Conservation (phyloP, 2,329 filamentous ascomycete species). For the Ophiocordyceps robertsii region DNA sequence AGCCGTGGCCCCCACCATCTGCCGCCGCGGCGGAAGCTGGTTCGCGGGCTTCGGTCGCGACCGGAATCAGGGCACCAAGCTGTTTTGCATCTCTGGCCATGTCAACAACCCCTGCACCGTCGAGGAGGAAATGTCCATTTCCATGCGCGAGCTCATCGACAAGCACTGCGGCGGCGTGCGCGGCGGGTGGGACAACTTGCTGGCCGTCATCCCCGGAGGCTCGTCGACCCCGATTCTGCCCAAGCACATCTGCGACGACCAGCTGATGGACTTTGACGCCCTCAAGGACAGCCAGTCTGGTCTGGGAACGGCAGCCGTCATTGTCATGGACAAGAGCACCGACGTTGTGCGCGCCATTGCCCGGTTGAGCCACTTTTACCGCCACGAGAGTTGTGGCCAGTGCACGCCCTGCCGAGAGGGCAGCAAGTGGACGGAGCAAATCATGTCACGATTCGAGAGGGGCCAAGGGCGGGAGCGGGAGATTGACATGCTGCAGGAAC, state of each 20-base stretch:
- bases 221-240: slow-evolving; percentile 94
- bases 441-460: slow-evolving; percentile 93
- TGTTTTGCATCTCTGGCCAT: slow-evolving; percentile 95
- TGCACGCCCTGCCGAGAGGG: slow-evolving; percentile 99
- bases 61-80: slow-evolving; percentile 92
- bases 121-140: slow-evolving; percentile 98
- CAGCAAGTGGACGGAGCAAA: slow-evolving; percentile 98
- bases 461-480: slow-evolving; percentile 79
- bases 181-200: slow-evolving; percentile 95
- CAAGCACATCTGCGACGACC: slow-evolving; percentile 79
- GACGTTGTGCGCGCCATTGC: slow-evolving; percentile 92
- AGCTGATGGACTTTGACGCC: slow-evolving; percentile 97
- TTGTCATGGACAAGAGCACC: slow-evolving; percentile 97
- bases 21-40: slow-evolving; percentile 82
- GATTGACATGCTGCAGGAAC: slow-evolving; percentile 98
- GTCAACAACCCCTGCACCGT: slow-evolving; percentile 98
- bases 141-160: slow-evolving; percentile 89
- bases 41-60: slow-evolving; percentile 91
- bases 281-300: slow-evolving; percentile 96
- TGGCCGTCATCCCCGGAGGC: slow-evolving; percentile 88
- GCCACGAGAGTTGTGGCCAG: slow-evolving; percentile 95
- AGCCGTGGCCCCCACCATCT: slow-evolving; percentile 90
- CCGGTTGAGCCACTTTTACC: slow-evolving; percentile 90
- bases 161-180: slow-evolving; percentile 95
- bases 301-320: slow-evolving; percentile 92